Evolutionary conservation across 192 early-diverging fungal genomes (phyloP).

Genomic region (Dissophora ornata): DNA sequence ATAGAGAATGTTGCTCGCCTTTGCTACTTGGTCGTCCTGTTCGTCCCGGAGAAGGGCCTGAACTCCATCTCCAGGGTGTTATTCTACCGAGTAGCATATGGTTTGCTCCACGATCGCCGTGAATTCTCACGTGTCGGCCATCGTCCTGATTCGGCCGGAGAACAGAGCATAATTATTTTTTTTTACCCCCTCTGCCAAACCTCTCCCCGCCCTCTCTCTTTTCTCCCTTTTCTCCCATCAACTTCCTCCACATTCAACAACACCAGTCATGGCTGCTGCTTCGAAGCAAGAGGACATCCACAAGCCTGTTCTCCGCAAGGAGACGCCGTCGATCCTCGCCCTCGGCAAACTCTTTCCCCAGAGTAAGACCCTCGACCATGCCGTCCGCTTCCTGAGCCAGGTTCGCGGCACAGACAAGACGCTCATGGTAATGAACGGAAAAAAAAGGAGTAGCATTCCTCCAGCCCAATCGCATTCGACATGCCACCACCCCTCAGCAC

Average conservation of each 20-base stretch:
- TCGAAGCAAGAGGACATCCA: slow-evolving; percentile 45
- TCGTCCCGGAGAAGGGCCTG: too few relatives aligned
- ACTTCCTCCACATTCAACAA: not conserved
- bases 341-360: slow-evolving; percentile 64
- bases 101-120: not conserved
- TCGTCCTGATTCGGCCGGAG: slow-evolving; percentile 36
- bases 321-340: slow-evolving; percentile 63
- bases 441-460: too few relatives aligned
- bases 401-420: slow-evolving; percentile 76
- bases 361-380: slow-evolving; percentile 73
- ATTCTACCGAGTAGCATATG: not conserved
- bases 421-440: slow-evolving; percentile 78
- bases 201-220: not conserved
- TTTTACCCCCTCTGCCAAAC: not conserved
- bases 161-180: not conserved
- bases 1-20: too few relatives aligned
- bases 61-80: too few relatives aligned
- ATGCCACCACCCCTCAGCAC: too few relatives aligned
- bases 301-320: slow-evolving; percentile 17
- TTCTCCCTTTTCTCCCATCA: not conserved
- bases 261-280: slow-evolving; percentile 25
- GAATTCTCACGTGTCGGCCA: slow-evolving; percentile 38
- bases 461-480: not conserved
- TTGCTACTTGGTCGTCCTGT: too few relatives aligned
- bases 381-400: slow-evolving; percentile 69